Conservation (phyloP, 2,329 filamentous ascomycete species). For the Penicillium sp. region DNA sequence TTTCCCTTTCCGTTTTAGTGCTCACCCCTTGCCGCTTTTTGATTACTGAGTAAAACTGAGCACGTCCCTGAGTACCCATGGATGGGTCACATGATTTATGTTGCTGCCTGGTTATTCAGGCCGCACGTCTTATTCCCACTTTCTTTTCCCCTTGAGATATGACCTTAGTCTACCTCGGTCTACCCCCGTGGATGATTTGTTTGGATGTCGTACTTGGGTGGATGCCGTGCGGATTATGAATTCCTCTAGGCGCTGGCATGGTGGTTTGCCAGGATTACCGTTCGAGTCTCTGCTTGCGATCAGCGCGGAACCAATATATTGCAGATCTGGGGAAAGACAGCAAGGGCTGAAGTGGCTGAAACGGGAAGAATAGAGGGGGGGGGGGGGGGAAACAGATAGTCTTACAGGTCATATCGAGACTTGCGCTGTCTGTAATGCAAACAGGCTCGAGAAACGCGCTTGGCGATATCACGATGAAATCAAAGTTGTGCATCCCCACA, state of each 20-base stretch:
- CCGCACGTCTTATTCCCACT: no score
- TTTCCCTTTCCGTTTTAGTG: no score
- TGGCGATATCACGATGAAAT: slow-evolving; percentile 31
- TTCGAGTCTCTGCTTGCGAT: slow-evolving; percentile 19
- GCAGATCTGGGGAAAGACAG: slow-evolving; percentile 10
- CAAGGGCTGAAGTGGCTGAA: not conserved
- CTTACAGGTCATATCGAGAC: slow-evolving; percentile 54
- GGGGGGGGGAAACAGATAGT: slow-evolving; percentile 10
- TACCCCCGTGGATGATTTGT: no score
- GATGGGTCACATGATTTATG: no score
- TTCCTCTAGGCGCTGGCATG: slow-evolving; percentile 58
- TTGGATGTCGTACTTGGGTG: no score
- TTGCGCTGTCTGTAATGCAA: slow-evolving; percentile 52
- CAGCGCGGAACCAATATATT: slow-evolving; percentile 12
- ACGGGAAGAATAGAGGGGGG: not conserved
- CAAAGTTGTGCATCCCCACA: slow-evolving; percentile 8
- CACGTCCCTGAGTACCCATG: no score
- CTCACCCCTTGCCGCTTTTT: no score
- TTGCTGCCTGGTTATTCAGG: no score
- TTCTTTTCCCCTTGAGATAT: no score
- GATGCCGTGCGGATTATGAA: no score
- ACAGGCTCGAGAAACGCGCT: slow-evolving; percentile 51
- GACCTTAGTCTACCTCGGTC: no score
- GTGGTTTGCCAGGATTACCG: slow-evolving; percentile 44
- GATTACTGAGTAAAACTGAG: no score